Evolutionary conservation across 805 yeast species (phyloP).

Genomic region (Candida cerambycidarum): DNA sequence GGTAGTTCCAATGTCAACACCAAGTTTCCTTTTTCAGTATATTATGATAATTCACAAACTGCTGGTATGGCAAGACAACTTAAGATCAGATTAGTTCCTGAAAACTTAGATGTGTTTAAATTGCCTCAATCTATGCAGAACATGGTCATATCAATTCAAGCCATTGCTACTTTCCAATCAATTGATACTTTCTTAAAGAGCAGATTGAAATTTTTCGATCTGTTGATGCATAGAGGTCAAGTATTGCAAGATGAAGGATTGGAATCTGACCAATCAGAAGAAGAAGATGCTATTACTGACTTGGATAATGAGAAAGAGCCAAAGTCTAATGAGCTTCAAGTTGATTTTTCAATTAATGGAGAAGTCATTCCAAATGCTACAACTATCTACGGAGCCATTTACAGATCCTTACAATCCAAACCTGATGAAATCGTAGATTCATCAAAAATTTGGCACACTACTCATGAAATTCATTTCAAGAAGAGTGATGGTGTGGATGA

Average conservation of each 20-base stretch:
- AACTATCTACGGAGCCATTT: conserved; percentile 75
- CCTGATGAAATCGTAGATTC: conserved; percentile 45
- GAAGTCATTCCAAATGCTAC: conserved; percentile 61
- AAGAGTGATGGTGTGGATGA: not conserved
- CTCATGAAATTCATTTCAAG: conserved; percentile 33
- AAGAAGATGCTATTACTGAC: conserved; percentile 14
- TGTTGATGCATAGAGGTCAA: conserved; percentile 9
- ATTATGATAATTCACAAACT: conserved; percentile 38
- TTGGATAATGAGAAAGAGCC: conserved; percentile 10
- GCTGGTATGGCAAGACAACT: conserved; percentile 71
- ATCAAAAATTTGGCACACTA: conserved; percentile 55
- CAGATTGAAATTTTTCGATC: conserved; percentile 34
- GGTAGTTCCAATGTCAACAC: conserved; percentile 11
- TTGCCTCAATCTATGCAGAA: conserved; percentile 26
- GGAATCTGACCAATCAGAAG: conserved; percentile 7
- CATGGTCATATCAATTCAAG: conserved; percentile 52
- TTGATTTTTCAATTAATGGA: conserved; percentile 60
- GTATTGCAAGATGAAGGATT: too few species aligned
- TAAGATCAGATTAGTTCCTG: conserved; percentile 48
- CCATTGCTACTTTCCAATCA: conserved; percentile 58
- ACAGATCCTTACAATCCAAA: conserved; percentile 45
- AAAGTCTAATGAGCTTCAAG: conserved; percentile 12
- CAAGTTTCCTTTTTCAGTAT: conserved; percentile 8
- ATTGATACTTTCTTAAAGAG: conserved; percentile 48
- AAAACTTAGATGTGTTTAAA: conserved; percentile 14